Percentiles rank a stretch among this genome's conserved stretches.
phyloP scores from a whole-genome alignment of 2,329 filamentous ascomycete species.

The Cercospora brassicicola region DNA sequence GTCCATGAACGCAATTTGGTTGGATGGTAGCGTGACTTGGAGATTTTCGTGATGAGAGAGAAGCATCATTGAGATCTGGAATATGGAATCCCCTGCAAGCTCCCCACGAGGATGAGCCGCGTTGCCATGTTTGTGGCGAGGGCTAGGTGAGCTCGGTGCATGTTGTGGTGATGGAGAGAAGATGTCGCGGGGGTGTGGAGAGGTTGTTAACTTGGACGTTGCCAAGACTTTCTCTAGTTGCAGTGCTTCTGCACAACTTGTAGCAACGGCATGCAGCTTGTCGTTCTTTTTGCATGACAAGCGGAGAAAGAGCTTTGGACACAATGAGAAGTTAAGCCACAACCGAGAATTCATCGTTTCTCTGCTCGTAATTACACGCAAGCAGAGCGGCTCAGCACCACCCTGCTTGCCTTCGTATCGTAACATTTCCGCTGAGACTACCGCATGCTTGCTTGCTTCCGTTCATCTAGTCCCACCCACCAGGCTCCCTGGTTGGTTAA shows the following conservation, averaged over 20 bases:
- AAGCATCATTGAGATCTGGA: neutral
- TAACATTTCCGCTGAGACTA: neutral
- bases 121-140: neutral
- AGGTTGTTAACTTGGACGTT: neutral
- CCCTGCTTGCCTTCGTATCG: neutral
- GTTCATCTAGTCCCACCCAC: neutral
- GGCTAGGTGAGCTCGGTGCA: neutral
- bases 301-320: neutral
- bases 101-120: neutral
- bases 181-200: neutral
- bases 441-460: slow-evolving; percentile 5
- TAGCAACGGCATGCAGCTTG: neutral
- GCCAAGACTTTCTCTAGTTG: neutral
- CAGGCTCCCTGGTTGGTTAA: neutral
- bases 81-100: neutral
- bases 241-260: neutral
- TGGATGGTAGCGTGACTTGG: neutral
- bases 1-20: neutral
- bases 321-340: neutral
- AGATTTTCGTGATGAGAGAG: neutral
- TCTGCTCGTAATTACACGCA: neutral
- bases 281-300: neutral
- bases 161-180: neutral
- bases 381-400: neutral
- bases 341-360: neutral